Conservation (phyloP, 2,329 filamentous ascomycete genomes). For the Daldinia sp. region DNA sequence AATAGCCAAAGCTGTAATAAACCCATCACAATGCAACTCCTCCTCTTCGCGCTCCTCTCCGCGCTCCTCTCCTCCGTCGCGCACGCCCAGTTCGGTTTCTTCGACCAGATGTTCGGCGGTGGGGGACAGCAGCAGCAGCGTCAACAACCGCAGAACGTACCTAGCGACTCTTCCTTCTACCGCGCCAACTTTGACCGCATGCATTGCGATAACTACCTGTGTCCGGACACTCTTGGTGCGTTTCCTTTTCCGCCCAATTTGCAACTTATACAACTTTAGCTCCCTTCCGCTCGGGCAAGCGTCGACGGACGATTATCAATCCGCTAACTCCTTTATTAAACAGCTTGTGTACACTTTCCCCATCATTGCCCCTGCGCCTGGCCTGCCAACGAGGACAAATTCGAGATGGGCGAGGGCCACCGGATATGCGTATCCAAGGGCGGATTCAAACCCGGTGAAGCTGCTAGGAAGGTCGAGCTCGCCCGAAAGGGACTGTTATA, state of each 20-base stretch:
- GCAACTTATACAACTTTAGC: neutral
- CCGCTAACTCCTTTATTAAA: neutral
- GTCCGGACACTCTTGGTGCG: conserved; percentile 80
- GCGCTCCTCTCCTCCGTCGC: conserved; percentile 65
- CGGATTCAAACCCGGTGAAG: conserved; percentile 76
- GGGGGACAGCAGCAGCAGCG: conserved; percentile 59
- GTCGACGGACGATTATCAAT: no score
- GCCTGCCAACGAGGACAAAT: conserved; percentile 78
- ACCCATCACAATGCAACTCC: conserved; percentile 44
- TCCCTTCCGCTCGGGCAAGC: no score
- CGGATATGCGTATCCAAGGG: conserved; percentile 78
- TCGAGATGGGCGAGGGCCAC: conserved; percentile 75
- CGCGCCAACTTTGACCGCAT: conserved; percentile 60
- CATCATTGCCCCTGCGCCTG: conserved; percentile 96
- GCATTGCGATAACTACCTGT: conserved; percentile 92
- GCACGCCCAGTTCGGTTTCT: conserved; percentile 91
- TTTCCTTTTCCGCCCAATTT: neutral
- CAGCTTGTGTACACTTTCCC: conserved; percentile 91
- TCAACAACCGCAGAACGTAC: conserved; percentile 77
- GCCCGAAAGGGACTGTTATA: conserved; percentile 80
- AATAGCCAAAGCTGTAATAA: neutral
- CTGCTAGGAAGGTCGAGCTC: conserved; percentile 78
- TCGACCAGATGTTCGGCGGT: conserved; percentile 93
- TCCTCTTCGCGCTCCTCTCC: conserved; percentile 53
- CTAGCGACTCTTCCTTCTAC: conserved; percentile 85